phyloP scores from a whole-genome alignment of 192 early-diverging fungal genomes.

The Coemansia sp. region DNA sequence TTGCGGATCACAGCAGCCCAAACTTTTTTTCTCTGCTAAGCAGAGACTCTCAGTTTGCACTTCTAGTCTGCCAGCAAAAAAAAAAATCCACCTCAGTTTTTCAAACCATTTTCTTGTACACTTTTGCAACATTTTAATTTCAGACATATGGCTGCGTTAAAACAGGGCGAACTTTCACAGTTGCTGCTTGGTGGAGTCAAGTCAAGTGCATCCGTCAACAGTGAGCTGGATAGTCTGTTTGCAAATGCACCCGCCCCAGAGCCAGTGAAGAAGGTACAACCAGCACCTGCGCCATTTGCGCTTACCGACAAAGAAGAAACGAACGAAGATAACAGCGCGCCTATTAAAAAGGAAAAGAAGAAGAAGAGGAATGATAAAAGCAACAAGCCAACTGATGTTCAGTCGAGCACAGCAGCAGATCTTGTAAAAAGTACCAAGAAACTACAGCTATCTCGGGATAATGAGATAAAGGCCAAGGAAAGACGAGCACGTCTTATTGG shows the following conservation, averaged over 20 bases:
- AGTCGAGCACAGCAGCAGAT: background rate
- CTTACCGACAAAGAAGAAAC: background rate
- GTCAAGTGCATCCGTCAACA: conserved; percentile 48
- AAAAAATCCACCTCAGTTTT: conserved; percentile 1
- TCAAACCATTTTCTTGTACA: background rate
- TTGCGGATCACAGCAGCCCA: background rate
- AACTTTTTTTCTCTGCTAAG: background rate
- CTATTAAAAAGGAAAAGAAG: conserved; percentile 13
- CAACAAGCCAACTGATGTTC: background rate
- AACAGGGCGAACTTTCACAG: conserved; percentile 42
- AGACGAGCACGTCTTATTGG: conserved; percentile 38
- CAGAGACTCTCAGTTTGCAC: conserved; percentile 3
- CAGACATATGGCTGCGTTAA: conserved; percentile 11
- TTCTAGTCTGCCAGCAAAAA: background rate
- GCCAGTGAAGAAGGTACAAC: conserved; percentile 14
- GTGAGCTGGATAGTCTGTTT: conserved; percentile 61
- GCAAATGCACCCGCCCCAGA: conserved; percentile 53
- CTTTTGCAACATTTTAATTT: background rate
- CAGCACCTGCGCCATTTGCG: conserved; percentile 1
- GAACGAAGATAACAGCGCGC: background rate
- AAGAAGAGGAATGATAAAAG: conserved; percentile 2
- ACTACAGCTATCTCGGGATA: background rate
- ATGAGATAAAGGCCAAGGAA: conserved; percentile 18
- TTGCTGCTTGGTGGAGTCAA: conserved; percentile 32
- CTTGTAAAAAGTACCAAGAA: background rate